phyloP scores from a whole-genome alignment of 2,329 filamentous ascomycete species.

The Calonectria pteridis region DNA sequence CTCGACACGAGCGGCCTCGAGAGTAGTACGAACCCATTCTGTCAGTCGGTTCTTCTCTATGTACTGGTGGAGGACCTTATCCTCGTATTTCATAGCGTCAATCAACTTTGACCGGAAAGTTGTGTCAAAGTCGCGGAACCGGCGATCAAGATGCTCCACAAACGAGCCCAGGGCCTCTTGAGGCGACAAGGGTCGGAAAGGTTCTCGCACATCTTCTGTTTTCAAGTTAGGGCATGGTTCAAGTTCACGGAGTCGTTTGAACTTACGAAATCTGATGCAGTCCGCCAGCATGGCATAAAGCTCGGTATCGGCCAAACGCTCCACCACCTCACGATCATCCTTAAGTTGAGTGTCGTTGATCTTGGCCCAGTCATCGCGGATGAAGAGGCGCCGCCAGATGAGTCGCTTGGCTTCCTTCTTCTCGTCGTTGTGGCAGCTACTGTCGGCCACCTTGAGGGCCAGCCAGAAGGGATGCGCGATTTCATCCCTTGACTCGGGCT shows the following conservation, averaged over 20 bases:
- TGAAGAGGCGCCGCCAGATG: constrained; percentile 90
- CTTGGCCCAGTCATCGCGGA: constrained; percentile 85
- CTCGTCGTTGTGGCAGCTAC: constrained; percentile 67
- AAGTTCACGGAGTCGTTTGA: not conserved
- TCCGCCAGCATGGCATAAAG: constrained; percentile 76
- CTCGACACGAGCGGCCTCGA: constrained; percentile 53
- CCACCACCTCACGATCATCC: constrained; percentile 76
- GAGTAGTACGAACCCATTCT: constrained; percentile 69
- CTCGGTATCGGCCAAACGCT: constrained; percentile 73
- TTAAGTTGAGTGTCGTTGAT: constrained; percentile 84
- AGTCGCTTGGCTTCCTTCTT: constrained; percentile 69
- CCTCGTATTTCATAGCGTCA: constrained; percentile 80
- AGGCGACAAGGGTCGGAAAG: constrained; percentile 62
- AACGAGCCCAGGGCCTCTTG: constrained; percentile 70
- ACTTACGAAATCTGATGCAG: constrained; percentile 75
- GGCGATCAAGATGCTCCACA: constrained; percentile 70
- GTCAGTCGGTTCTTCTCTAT: constrained; percentile 77
- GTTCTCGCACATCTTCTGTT: constrained; percentile 56
- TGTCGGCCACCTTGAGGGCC: constrained; percentile 73
- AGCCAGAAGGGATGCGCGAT: constrained; percentile 79
- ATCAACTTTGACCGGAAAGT: constrained; percentile 75
- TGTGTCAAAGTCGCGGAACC: constrained; percentile 71
- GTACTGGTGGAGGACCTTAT: constrained; percentile 72
- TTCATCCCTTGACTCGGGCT: constrained; percentile 62
- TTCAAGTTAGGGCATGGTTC: constrained; percentile 45